These are phyloP conservation scores for Spathaspora passalidarum DNA, from an alignment of 805 yeast genomes.

Conservation along the genomic window DNA sequence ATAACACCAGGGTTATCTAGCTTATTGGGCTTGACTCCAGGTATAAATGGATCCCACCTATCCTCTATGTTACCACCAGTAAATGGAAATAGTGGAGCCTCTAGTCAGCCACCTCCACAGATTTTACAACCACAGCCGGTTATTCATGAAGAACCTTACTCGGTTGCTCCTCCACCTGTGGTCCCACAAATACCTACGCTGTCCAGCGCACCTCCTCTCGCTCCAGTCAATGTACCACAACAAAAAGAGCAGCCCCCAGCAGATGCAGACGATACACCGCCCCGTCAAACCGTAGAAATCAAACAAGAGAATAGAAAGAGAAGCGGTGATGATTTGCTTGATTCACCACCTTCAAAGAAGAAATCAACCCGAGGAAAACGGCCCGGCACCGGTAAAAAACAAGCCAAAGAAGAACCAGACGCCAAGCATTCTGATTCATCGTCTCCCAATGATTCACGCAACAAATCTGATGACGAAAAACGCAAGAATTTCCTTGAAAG, in stretches of 20 bases:
- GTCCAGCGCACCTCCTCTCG: constrained; percentile 12
- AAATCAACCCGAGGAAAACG: constrained; percentile 5
- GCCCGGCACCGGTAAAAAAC: constrained; percentile 1
- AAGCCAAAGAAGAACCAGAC: background rate
- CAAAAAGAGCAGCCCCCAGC: constrained; percentile 8
- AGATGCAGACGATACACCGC: background rate
- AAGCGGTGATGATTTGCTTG: background rate
- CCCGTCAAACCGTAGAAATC: constrained; percentile 4
- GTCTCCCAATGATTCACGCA: background rate
- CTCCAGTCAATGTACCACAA: constrained; percentile 6
- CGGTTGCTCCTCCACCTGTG: constrained; percentile 1
- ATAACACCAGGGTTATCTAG: constrained; percentile 48
- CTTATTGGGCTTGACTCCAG: constrained; percentile 29
- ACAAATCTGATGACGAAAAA: constrained; percentile 39
- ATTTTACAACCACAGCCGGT: background rate
- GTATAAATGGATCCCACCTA: background rate
- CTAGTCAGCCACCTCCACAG: background rate
- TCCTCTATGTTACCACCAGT: background rate
- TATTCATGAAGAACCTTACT: constrained; percentile 1
- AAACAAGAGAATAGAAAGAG: constrained; percentile 2
- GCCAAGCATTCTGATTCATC: too few species aligned
- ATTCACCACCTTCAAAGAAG: background rate
- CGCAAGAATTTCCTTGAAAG: constrained; percentile 79
- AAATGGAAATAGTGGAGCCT: background rate
- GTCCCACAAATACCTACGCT: constrained; percentile 2